Evolutionary conservation across 2,329 filamentous ascomycete species (phyloP).

Genomic region (Lasiodiplodia theobromae): DNA sequence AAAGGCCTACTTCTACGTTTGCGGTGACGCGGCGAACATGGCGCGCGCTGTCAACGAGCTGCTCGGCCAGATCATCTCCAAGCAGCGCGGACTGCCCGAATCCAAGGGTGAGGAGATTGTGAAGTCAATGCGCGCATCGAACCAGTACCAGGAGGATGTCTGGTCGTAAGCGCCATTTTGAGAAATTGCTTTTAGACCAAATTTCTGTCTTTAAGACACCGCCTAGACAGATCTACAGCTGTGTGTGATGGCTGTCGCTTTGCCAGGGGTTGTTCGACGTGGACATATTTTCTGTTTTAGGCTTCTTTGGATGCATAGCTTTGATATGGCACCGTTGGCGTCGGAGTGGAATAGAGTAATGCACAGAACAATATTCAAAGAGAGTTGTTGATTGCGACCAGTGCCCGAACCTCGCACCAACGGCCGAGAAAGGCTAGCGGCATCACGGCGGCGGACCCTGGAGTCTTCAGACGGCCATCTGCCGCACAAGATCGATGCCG

Average conservation of each 20-base stretch:
- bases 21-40: constrained; percentile 97
- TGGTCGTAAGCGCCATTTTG: constrained; percentile 60
- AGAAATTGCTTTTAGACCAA: constrained; percentile 19
- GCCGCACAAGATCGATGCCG: constrained; percentile 22
- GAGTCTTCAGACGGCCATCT: constrained; percentile 33
- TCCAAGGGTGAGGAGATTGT: constrained; percentile 94
- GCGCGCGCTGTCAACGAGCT: constrained; percentile 89
- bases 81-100: constrained; percentile 81
- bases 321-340: constrained; percentile 12
- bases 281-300: constrained; percentile 6
- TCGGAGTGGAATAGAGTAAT: constrained; percentile 19
- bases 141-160: constrained; percentile 91
- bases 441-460: constrained; percentile 25
- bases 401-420: not conserved
- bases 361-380: not conserved
- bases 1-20: constrained; percentile 95
- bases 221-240: constrained; percentile 19
- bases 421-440: constrained; percentile 25
- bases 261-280: constrained; percentile 2
- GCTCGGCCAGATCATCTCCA: constrained; percentile 84
- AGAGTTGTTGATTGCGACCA: not conserved
- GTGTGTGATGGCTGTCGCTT: not conserved
- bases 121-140: constrained; percentile 92
- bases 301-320: constrained; percentile 24
- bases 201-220: constrained; percentile 8